Evolutionary conservation across 192 early-diverging fungal species (phyloP), one percentile per base, ranked within the genome.

Genomic region (Backusella tarrabulga): DNA sequence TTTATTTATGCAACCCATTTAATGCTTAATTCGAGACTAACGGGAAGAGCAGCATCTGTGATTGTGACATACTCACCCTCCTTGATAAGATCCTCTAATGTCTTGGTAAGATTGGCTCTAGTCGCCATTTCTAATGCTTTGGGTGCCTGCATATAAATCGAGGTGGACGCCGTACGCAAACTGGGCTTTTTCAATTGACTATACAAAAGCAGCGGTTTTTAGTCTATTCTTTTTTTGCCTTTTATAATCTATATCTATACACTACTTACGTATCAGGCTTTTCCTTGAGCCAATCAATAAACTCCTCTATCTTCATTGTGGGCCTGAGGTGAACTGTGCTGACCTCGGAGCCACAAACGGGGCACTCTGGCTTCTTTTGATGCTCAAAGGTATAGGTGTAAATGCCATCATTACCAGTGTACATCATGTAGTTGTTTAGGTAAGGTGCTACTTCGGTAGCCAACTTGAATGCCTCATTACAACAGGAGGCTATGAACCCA

Each of bases 341-440:
- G 42, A 78, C 69, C 36, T 86, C 88, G 14, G 85, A 87, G 12
- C 96, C 95, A 81, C 98, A 99, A 15, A 99, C 97, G 42, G 96
- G 92, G 80, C 98, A 99, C 29, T 96, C 91, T 0, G 92, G 88
- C 72, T 94, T 93, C 76, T 91, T 91, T 76, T 93, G 89, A 72
- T 93, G 90, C 50, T 92, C 85, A 82, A 97, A 98, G 0, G 95
- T 94, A 77, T 94, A 92, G 7, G 96, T 96, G 81, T 98, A 97
- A 38, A 98, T 85, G 29, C 96, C 94, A 42, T 90, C 90, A 78
- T 97, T 94, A 54, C 98, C 98, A 3, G 91, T 92, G 83, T 97
- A 99, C 91, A 97, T 94, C 94, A 99, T 93, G 81, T 97, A 99
- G 82, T 99, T 98, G 85, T 97, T 88, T 74, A 99, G 87, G 66